Evolutionary conservation across 2,329 filamentous ascomycete genomes (phyloP).

Genomic region (Pseudogymnoascus sp.): DNA sequence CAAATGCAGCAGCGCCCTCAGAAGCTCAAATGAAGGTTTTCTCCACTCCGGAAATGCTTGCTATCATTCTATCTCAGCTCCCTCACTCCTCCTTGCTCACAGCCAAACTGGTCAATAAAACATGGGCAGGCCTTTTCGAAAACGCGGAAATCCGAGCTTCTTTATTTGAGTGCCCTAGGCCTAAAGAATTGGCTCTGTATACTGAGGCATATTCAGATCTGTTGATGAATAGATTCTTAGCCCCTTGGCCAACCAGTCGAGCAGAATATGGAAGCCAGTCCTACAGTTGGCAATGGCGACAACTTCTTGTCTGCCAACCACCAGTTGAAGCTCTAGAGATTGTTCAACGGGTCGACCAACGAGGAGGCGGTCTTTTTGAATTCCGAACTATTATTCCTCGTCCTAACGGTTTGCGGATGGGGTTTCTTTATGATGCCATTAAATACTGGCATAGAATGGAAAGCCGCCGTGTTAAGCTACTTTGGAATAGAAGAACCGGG

Average conservation of each 20-base stretch:
- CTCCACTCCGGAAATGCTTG: constrained; percentile 9
- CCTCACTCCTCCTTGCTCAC: constrained; percentile 10
- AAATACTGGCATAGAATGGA: constrained; percentile 12
- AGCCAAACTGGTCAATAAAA: constrained; percentile 9
- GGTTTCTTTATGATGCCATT: constrained; percentile 12
- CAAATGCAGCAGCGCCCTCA: neutral
- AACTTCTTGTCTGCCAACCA: constrained; percentile 13
- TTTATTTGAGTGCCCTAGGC: constrained; percentile 10
- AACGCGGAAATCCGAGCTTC: constrained; percentile 9
- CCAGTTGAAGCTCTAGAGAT: constrained; percentile 12
- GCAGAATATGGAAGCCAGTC: neutral
- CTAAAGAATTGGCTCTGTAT: constrained; percentile 9
- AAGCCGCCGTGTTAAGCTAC: neutral
- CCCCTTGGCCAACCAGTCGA: constrained; percentile 6
- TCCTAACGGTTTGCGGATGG: constrained; percentile 10
- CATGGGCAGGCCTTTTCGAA: constrained; percentile 9
- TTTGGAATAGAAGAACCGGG: constrained; percentile 3
- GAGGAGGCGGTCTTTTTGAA: constrained; percentile 8
- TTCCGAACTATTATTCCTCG: constrained; percentile 7
- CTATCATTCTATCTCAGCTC: constrained; percentile 11
- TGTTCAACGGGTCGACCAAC: constrained; percentile 11
- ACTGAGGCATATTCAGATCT: constrained; percentile 10
- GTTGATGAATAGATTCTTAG: constrained; percentile 9
- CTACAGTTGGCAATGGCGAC: constrained; percentile 11
- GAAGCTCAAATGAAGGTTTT: constrained; percentile 9